These are phyloP conservation scores for Infundibulicybe gibba DNA, from an alignment of 768 basidiomycete species.

Conservation along the genomic window DNA sequence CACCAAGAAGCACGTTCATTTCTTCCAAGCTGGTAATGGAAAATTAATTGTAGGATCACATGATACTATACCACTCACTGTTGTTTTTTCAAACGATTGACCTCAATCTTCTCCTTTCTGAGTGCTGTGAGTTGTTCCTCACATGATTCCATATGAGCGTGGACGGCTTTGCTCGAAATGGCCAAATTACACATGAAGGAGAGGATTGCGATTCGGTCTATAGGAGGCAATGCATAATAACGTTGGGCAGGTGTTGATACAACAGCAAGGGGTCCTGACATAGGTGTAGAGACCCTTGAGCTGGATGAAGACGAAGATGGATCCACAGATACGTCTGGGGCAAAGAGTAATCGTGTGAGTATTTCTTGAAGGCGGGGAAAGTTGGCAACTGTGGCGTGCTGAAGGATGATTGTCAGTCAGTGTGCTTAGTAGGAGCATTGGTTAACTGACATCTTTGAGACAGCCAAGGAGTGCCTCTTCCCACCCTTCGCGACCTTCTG, in stretches of 20 bases:
- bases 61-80: conserved; percentile 53
- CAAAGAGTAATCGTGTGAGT: conserved; percentile 70
- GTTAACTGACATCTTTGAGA: conserved; percentile 76
- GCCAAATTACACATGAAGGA: conserved; percentile 88
- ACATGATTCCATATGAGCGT: conserved; percentile 85
- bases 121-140: conserved; percentile 89
- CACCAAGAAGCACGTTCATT: conserved; percentile 61
- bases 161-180: conserved; percentile 85
- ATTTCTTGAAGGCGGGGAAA: conserved; percentile 73
- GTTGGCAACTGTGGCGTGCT: conserved; percentile 74
- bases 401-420: conserved; percentile 6
- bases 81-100: conserved; percentile 86
- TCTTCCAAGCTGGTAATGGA: conserved; percentile 58
- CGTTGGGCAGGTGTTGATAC: conserved; percentile 58
- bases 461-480: conserved; percentile 88
- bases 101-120: conserved; percentile 93
- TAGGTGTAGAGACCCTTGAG: conserved; percentile 46
- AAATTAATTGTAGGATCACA: conserved; percentile 8
- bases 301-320: conserved; percentile 39
- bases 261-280: conserved; percentile 32
- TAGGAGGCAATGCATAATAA: conserved; percentile 68
- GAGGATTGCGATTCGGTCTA: conserved; percentile 82
- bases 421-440: conserved; percentile 1
- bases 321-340: conserved; percentile 50
- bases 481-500: conserved; percentile 83